Percentiles rank a stretch among this genome's conserved stretches.
Conservation (phyloP, 2,329 filamentous ascomycete genomes). For the Aspergillus sojae region DNA sequence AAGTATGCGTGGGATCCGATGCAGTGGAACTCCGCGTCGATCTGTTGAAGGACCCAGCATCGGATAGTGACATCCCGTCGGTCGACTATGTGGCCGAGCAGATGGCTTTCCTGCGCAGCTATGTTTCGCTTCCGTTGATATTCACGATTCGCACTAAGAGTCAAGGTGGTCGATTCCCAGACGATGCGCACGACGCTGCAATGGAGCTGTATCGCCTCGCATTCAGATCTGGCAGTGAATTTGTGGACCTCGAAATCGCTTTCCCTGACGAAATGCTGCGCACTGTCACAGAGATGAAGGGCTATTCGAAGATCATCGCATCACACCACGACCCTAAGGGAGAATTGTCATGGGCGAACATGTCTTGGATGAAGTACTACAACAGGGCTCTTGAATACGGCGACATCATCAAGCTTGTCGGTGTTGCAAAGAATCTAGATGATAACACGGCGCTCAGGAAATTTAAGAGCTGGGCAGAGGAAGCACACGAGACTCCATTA, state of each 20-base stretch:
- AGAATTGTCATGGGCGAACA: constrained; percentile 82
- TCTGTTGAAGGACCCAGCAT: constrained; percentile 73
- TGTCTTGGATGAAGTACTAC: constrained; percentile 89
- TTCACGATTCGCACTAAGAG: constrained; percentile 86
- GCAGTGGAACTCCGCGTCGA: constrained; percentile 95
- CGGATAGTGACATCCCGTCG: constrained; percentile 59
- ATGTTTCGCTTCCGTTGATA: constrained; percentile 76
- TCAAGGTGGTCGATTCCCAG: constrained; percentile 87
- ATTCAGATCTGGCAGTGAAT: constrained; percentile 83
- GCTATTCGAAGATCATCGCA: constrained; percentile 81
- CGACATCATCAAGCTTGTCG: constrained; percentile 92
- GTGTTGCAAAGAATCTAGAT: constrained; percentile 71
- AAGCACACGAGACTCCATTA: constrained; percentile 75
- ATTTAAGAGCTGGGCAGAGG: constrained; percentile 77
- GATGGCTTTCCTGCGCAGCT: constrained; percentile 74
- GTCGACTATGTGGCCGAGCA: constrained; percentile 80
- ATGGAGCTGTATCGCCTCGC: constrained; percentile 76
- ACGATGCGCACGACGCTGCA: constrained; percentile 71
- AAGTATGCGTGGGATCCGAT: constrained; percentile 81
- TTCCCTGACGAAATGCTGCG: constrained; percentile 77
- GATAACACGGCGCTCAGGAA: constrained; percentile 84
- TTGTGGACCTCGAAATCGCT: constrained; percentile 89
- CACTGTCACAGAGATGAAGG: constrained; percentile 68
- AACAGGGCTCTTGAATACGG: constrained; percentile 88
- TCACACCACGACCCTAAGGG: constrained; percentile 90